Conservation (phyloP, 208 protist species). For the Leishmania tarentolae region DNA sequence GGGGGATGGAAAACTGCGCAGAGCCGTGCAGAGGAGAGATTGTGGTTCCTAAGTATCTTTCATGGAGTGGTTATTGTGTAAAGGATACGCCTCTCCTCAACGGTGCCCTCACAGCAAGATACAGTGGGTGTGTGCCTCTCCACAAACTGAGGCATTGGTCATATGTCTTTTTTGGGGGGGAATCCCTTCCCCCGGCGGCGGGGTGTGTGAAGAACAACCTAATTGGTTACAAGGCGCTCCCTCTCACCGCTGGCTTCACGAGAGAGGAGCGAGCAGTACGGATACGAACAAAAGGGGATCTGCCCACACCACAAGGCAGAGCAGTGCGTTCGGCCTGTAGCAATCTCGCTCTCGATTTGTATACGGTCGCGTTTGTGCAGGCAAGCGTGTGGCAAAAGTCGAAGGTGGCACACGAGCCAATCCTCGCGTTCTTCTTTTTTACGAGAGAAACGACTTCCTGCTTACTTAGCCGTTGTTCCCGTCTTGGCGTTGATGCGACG, state of each 20-base stretch:
- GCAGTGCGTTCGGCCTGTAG: neutral
- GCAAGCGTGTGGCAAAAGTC: neutral
- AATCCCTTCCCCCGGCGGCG: neutral
- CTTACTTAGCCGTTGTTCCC: neutral
- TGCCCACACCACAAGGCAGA: neutral
- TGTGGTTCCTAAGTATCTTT: neutral
- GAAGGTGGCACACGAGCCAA: neutral
- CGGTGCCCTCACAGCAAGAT: neutral
- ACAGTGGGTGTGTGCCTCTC: neutral
- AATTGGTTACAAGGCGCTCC: neutral
- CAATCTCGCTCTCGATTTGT: neutral
- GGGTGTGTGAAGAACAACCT: neutral
- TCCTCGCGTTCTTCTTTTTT: neutral
- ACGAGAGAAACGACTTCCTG: neutral
- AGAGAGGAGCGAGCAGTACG: neutral
- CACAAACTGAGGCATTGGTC: no score
- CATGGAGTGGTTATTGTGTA: neutral
- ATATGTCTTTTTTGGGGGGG: neutral
- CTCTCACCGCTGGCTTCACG: neutral
- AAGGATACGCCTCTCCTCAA: neutral
- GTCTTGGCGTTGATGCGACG: constrained; percentile 59
- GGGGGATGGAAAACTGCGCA: neutral
- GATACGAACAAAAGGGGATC: neutral
- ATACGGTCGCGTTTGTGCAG: no score
- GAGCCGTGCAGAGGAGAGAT: neutral